Evolutionary conservation across 2,329 filamentous ascomycete genomes (phyloP), one percentile per base, ranked within the genome.

Genomic region (Stenocarpella maydis): DNA sequence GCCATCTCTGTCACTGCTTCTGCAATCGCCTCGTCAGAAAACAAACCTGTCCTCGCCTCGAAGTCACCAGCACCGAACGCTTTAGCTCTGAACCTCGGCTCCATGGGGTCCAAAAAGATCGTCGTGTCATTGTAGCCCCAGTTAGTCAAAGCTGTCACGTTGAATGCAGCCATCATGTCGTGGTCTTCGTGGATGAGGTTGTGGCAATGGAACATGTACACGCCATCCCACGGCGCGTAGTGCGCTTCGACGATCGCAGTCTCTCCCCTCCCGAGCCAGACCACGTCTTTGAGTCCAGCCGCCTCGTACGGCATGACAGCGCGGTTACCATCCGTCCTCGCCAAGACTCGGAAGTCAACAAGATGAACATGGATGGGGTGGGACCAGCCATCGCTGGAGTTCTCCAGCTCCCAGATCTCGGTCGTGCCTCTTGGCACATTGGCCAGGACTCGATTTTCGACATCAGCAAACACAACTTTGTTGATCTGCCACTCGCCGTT

Each of bases 311-410:
- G 81, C 71, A 81, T 73, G 5, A 88, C 82, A 15, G 73, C 74
- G 3, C 81, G 79, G 12, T 82, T 82, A 4, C 84, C 83, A n/a
- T 63, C n/a, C 0, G 75, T 81, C 21, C 87, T 84, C 9, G 78
- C 80, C 26, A 88, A 73, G 43, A 90, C 79, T 67, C 85, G 82
- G 76, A 90, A 86, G 73, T 89, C 87, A 58, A 90, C 83, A 1
- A 89, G 80, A 74, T 90, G 88, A 58, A 89, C 83, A 75, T 90
- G 87, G 39, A 85, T 78, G 1, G 86, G 87, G 72, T 89, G 87
- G 2, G 82, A 81, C 76, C 84, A 85, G 31, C 82, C 83, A 19
- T 83, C 85, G 17, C 80, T 80, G 31, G 77, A 79, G 75, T 89
- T 88, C 69, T 81, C 78, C 7, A 87, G 77, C 74, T 83, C 79